These are phyloP conservation scores for Saitozyma podzolica DNA, from an alignment of 768 basidiomycete genomes.

Conservation along the genomic window DNA sequence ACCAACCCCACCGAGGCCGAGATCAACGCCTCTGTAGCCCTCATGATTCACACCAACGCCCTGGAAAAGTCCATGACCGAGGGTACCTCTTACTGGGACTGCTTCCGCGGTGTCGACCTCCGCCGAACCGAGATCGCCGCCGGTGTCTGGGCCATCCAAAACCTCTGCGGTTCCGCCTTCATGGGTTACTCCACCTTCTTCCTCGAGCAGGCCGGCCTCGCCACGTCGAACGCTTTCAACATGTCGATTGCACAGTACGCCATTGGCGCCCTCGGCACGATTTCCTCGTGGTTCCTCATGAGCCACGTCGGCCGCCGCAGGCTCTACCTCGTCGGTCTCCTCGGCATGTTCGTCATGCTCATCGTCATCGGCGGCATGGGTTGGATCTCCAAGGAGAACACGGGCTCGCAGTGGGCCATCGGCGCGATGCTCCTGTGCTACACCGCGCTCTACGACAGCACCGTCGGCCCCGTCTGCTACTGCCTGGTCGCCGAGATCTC, in stretches of 20 bases:
- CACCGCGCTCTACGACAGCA: constrained; percentile 48
- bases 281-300: constrained; percentile 29
- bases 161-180: constrained; percentile 36
- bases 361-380: constrained; percentile 52
- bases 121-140: constrained; percentile 57
- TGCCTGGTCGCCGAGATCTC: constrained; percentile 48
- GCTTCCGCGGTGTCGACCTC: constrained; percentile 52
- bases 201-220: constrained; percentile 34
- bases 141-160: constrained; percentile 44
- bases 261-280: not conserved
- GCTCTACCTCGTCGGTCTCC: constrained; percentile 53
- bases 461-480: constrained; percentile 50
- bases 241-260: constrained; percentile 21
- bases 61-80: constrained; percentile 46
- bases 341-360: constrained; percentile 40
- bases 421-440: constrained; percentile 50
- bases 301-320: constrained; percentile 49
- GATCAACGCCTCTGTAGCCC: constrained; percentile 38
- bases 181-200: constrained; percentile 40
- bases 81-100: constrained; percentile 52
- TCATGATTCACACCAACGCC: constrained; percentile 53
- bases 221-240: constrained; percentile 21
- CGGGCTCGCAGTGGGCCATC: constrained; percentile 40
- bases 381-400: constrained; percentile 20
- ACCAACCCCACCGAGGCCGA: constrained; percentile 35